These are phyloP conservation scores for Paratrypanosoma confusum DNA, from an alignment of 208 protist species.

Conservation along the genomic window DNA sequence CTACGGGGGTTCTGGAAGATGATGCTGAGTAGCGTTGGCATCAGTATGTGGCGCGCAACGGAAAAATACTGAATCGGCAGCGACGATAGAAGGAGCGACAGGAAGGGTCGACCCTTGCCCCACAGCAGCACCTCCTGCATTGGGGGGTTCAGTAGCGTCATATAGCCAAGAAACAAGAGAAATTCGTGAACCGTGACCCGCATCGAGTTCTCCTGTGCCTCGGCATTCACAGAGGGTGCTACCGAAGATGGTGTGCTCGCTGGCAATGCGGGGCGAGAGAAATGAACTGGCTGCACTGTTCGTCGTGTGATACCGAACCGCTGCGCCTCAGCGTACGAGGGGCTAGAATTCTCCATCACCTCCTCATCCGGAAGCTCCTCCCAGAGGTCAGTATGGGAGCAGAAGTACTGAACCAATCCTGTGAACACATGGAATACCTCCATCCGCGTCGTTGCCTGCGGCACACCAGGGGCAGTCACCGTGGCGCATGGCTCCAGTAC, in stretches of 20 bases:
- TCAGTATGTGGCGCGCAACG: slow-evolving; percentile 70
- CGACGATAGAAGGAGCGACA: slow-evolving; percentile 43
- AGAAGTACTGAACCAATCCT: slow-evolving; percentile 56
- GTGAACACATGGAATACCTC: slow-evolving; percentile 69
- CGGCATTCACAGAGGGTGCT: no score
- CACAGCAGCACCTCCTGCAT: slow-evolving; percentile 78
- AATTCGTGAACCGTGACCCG: slow-evolving; percentile 71
- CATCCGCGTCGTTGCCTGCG: slow-evolving; percentile 33
- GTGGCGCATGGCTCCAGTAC: slow-evolving; percentile 7
- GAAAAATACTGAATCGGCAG: slow-evolving; percentile 78
- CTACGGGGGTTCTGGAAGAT: slow-evolving; percentile 44
- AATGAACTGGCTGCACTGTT: slow-evolving; percentile 22
- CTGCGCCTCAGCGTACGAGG: slow-evolving; percentile 58
- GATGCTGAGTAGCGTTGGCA: slow-evolving; percentile 54
- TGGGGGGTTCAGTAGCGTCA: slow-evolving; percentile 55
- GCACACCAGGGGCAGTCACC: slow-evolving; percentile 1
- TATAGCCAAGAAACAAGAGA: slow-evolving; percentile 67
- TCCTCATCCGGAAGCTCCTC: slow-evolving; percentile 40
- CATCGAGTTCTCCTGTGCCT: slow-evolving; percentile 2
- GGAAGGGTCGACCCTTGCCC: slow-evolving; percentile 54
- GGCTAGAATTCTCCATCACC: background rate
- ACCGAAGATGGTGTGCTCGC: no score
- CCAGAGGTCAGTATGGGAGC: slow-evolving; percentile 32
- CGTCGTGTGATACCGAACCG: slow-evolving; percentile 59
- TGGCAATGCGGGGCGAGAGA: no score